A percentile compares a stretch with the other conserved stretches of the same genome.
Conservation (phyloP, 768 basidiomycete species). For the Rhodocollybia butyracea region DNA sequence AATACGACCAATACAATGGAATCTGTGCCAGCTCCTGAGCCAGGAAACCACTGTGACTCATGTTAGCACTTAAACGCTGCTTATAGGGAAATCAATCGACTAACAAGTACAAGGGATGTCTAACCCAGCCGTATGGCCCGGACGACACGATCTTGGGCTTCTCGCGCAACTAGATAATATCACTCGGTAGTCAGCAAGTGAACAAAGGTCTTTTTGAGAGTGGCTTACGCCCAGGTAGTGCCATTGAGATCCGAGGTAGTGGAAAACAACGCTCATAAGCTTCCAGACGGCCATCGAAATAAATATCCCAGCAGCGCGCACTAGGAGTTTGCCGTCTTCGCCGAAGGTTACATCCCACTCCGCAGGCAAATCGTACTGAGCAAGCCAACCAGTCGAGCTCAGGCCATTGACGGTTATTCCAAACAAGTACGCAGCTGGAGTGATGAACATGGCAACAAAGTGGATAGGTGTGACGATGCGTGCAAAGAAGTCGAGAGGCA, state of each 20-base stretch:
- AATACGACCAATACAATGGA: neutral
- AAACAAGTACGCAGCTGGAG: neutral
- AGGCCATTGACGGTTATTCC: neutral
- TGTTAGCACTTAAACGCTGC: no score
- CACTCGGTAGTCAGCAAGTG: no score
- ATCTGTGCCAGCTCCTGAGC: neutral
- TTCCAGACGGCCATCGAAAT: neutral
- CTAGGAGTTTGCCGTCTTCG: neutral
- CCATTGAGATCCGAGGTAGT: neutral
- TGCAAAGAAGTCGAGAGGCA: neutral
- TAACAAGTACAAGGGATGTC: conserved; percentile 14
- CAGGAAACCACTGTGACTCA: neutral
- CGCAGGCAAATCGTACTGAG: neutral
- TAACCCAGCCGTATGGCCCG: conserved; percentile 13
- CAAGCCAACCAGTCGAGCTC: neutral
- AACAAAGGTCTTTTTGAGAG: no score
- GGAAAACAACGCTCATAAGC: neutral
- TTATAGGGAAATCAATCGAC: neutral
- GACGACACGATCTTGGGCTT: conserved; percentile 12
- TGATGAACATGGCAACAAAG: neutral
- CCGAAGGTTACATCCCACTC: neutral
- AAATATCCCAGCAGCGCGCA: neutral
- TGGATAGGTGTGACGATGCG: neutral
- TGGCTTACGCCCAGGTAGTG: conserved; percentile 1
- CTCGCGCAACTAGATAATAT: neutral